Percentiles rank a stretch among this genome's conserved stretches.
Conservation (phyloP, 129 eudicot genomes). For the Chrysanthemum seticuspe region DNA sequence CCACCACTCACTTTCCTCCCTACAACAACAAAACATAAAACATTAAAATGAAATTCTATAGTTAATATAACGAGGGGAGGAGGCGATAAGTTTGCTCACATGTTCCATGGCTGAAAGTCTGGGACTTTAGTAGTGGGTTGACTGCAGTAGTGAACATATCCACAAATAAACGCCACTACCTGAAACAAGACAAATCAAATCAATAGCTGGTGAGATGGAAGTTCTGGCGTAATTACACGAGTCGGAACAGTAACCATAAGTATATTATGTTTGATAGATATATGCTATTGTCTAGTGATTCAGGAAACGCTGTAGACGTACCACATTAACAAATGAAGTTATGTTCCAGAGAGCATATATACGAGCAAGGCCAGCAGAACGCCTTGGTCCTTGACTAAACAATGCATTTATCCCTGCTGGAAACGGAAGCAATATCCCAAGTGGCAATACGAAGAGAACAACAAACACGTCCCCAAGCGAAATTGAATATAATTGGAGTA, state of each 20-base stretch:
- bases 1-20: conserved; percentile 94
- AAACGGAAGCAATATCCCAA: conserved; percentile 71
- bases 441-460: conserved; percentile 66
- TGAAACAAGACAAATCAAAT: conserved; percentile 24
- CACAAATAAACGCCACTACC: conserved; percentile 73
- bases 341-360: conserved; percentile 80
- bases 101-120: conserved; percentile 76
- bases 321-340: conserved; percentile 68
- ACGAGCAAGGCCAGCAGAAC: conserved; percentile 82
- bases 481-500: conserved; percentile 76
- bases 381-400: conserved; percentile 83
- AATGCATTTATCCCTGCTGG: conserved; percentile 77
- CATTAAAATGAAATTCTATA: neutral
- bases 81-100: conserved; percentile 28
- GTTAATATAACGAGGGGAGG: too few relatives aligned
- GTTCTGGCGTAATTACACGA: neutral
- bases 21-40: conserved; percentile 24
- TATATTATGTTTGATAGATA: neutral
- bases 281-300: neutral
- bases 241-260: neutral
- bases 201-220: neutral
- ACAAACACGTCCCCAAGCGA: conserved; percentile 63
- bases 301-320: conserved; percentile 30
- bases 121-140: conserved; percentile 50
- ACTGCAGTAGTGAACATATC: conserved; percentile 52